These are phyloP conservation scores for Moesziomyces globuligerus DNA, from an alignment of 1,284 basidiomycete species.

Conservation along the genomic window DNA sequence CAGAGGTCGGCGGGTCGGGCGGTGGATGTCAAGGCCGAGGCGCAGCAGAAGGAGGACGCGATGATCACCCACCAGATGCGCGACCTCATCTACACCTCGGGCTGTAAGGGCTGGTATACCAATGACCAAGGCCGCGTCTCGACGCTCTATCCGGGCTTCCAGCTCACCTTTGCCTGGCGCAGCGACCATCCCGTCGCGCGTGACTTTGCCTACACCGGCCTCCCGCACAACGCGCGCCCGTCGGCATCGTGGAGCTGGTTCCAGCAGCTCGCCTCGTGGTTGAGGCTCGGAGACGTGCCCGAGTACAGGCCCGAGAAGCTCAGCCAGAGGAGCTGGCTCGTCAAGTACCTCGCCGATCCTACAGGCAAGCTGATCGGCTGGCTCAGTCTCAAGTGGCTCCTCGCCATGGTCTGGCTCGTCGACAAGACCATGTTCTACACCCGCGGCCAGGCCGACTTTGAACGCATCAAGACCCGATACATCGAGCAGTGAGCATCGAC, in stretches of 20 bases:
- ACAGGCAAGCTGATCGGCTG: background rate
- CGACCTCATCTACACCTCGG: constrained; percentile 35
- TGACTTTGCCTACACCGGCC: constrained; percentile 19
- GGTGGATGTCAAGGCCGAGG: constrained; percentile 24
- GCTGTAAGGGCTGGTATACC: constrained; percentile 45
- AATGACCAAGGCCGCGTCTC: constrained; percentile 27
- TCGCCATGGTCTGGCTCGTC: constrained; percentile 12
- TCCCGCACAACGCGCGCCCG: constrained; percentile 1
- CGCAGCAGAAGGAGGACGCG: constrained; percentile 38
- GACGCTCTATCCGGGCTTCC: constrained; percentile 31
- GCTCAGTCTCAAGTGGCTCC: constrained; percentile 2
- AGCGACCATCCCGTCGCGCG: constrained; percentile 25
- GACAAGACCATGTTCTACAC: constrained; percentile 25
- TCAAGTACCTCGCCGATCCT: constrained; percentile 4
- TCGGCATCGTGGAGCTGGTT: constrained; percentile 16
- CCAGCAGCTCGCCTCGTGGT: constrained; percentile 19
- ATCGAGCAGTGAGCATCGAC: background rate
- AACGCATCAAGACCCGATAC: constrained; percentile 12
- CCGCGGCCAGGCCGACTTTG: constrained; percentile 12
- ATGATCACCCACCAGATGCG: constrained; percentile 37
- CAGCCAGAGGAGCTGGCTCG: background rate
- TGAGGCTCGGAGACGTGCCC: constrained; percentile 25
- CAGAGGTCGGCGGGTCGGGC: constrained; percentile 13
- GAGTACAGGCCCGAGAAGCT: constrained; percentile 20
- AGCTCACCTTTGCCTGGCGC: constrained; percentile 29